These are phyloP conservation scores for Podospora fimiseda DNA, from an alignment of 495 filamentous ascomycete species.

Conservation along the genomic window DNA sequence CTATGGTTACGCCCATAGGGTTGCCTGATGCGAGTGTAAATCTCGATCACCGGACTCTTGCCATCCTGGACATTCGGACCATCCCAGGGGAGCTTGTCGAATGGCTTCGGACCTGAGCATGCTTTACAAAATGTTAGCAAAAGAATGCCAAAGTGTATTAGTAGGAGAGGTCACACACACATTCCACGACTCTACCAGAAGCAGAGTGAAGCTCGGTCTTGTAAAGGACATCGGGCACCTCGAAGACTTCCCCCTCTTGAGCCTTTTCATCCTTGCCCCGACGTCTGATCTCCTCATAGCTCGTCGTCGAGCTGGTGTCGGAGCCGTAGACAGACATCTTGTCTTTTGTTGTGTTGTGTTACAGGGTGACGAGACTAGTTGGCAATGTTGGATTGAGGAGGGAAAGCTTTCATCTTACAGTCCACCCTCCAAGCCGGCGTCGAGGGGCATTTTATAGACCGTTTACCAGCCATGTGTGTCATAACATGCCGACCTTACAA, in stretches of 20 bases:
- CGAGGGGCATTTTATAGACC: not conserved
- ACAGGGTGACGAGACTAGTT: too few relatives aligned
- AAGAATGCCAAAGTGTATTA: not conserved
- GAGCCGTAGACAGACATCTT: too few relatives aligned
- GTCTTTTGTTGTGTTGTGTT: too few relatives aligned
- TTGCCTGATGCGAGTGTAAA: slow-evolving; percentile 23
- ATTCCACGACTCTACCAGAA: slow-evolving; percentile 19
- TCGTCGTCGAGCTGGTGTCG: not conserved
- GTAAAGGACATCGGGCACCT: slow-evolving; percentile 30
- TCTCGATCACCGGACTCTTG: slow-evolving; percentile 32
- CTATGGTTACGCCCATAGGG: not conserved
- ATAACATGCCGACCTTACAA: not conserved
- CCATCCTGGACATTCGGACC: not conserved
- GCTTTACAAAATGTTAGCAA: slow-evolving; percentile 9
- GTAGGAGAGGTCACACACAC: slow-evolving; percentile 4
- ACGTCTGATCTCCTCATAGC: not conserved
- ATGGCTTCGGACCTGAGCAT: slow-evolving; percentile 24
- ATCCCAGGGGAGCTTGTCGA: not conserved
- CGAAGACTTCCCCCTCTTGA: too few relatives aligned
- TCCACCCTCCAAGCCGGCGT: too few relatives aligned
- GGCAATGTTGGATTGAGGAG: too few relatives aligned
- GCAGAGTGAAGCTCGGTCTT: slow-evolving; percentile 20
- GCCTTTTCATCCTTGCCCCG: too few relatives aligned
- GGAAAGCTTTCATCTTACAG: too few relatives aligned
- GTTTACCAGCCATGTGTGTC: not conserved